phyloP scores from a whole-genome alignment of 169 alveolate species.

The Miamiensis avidus region DNA sequence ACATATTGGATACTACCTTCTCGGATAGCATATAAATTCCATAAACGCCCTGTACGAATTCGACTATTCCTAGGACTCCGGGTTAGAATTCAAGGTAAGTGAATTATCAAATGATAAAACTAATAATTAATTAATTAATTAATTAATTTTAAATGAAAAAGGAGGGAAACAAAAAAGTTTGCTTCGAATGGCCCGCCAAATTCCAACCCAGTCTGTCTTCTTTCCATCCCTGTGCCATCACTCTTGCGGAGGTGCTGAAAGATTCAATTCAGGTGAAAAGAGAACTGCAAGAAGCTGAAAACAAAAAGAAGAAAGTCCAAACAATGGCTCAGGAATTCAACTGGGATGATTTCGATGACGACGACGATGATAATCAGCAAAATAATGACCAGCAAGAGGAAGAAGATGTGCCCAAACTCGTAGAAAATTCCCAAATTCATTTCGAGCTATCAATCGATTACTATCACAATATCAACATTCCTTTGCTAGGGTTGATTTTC shows the following conservation, averaged over 20 bases:
- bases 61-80: neutral
- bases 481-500: slow-evolving; percentile 17
- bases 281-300: neutral
- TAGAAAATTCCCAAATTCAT: neutral
- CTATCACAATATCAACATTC: slow-evolving; percentile 1
- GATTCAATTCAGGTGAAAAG: neutral
- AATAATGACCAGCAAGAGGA: neutral
- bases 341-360: slow-evolving; percentile 14
- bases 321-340: neutral
- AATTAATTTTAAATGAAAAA: neutral
- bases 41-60: slow-evolving; percentile 9
- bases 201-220: slow-evolving; percentile 11
- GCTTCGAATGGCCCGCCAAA: slow-evolving; percentile 16
- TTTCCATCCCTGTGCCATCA: slow-evolving; percentile 20
- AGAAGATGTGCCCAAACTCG: neutral
- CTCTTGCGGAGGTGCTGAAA: neutral
- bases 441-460: neutral
- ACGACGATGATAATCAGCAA: neutral
- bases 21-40: slow-evolving; percentile 5
- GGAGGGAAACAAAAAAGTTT: slow-evolving; percentile 13
- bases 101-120: neutral
- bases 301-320: neutral
- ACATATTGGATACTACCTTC: slow-evolving; percentile 10
- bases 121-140: neutral
- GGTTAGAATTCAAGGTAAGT: neutral